phyloP scores from a whole-genome alignment of 805 yeast genomes.

The Diddensiella caesifluorescens region DNA sequence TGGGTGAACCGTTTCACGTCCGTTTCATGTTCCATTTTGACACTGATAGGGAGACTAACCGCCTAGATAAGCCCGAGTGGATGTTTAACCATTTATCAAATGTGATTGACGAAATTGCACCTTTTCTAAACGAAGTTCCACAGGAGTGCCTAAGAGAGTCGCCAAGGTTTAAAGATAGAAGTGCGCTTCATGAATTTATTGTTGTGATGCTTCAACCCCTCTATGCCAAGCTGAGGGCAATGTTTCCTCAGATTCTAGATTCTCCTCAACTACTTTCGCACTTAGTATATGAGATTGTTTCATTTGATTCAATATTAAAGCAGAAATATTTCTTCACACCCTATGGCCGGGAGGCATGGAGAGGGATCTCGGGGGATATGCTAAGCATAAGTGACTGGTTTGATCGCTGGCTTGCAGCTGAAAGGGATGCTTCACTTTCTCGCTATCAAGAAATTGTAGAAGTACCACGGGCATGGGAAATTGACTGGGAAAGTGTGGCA shows the following conservation, averaged over 20 bases:
- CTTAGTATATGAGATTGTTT: slow-evolving; percentile 50
- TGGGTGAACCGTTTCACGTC: slow-evolving; percentile 42
- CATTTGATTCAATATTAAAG: slow-evolving; percentile 50
- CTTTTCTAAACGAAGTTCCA: slow-evolving; percentile 25
- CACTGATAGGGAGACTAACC: slow-evolving; percentile 52
- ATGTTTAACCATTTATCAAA: slow-evolving; percentile 43
- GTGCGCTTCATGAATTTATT: slow-evolving; percentile 39
- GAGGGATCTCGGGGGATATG: slow-evolving; percentile 37
- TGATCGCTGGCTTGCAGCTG: slow-evolving; percentile 49
- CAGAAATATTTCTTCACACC: slow-evolving; percentile 46
- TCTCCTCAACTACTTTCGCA: slow-evolving; percentile 52
- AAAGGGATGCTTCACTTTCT: slow-evolving; percentile 39
- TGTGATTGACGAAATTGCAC: slow-evolving; percentile 30
- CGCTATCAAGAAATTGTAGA: slow-evolving; percentile 50
- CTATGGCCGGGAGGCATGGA: slow-evolving; percentile 34
- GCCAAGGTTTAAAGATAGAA: slow-evolving; percentile 20
- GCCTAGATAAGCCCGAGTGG: slow-evolving; percentile 69
- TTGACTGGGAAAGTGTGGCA: slow-evolving; percentile 52
- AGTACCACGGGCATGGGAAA: slow-evolving; percentile 45
- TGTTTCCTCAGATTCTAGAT: slow-evolving; percentile 25
- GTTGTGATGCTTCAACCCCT: slow-evolving; percentile 45
- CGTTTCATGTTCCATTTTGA: slow-evolving; percentile 61
- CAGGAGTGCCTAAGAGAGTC: slow-evolving; percentile 20
- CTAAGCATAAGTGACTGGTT: slow-evolving; percentile 31
- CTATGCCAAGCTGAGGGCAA: slow-evolving; percentile 37